Percentiles rank a stretch among this genome's conserved stretches.
Evolutionary conservation across 2,329 filamentous ascomycete species (phyloP).

Genomic region (Ophiostoma piceae): DNA sequence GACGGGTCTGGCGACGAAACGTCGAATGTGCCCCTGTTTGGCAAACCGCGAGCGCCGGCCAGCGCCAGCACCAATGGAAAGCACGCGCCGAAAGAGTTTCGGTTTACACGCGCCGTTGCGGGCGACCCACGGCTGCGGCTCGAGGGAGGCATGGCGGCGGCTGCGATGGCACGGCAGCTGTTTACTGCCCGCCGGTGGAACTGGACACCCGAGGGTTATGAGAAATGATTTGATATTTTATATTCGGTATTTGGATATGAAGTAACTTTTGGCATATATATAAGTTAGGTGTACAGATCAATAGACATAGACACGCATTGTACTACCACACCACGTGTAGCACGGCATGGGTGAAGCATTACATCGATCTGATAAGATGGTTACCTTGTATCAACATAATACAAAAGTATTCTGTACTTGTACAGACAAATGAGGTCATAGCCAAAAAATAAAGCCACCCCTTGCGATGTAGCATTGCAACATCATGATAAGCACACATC

Average conservation of each 20-base stretch:
- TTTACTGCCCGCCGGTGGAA: constrained; percentile 56
- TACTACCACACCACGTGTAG: not conserved
- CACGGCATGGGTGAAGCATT: not conserved
- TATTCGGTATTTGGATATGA: not conserved
- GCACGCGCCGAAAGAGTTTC: constrained; percentile 35
- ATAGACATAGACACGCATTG: not conserved
- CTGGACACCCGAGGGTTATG: constrained; percentile 50
- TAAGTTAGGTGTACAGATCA: not conserved
- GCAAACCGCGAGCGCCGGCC: constrained; percentile 14
- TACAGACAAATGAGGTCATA: too few species aligned
- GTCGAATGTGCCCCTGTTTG: constrained; percentile 17
- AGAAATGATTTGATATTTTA: not conserved
- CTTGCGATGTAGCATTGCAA: not conserved
- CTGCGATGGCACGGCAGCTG: constrained; percentile 47
- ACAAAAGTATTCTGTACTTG: too few species aligned
- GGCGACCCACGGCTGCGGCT: constrained; percentile 47
- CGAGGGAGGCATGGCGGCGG: constrained; percentile 46
- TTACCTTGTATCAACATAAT: too few species aligned
- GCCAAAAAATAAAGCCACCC: not conserved
- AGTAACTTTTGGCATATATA: not conserved
- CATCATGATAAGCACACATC: not conserved
- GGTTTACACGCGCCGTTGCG: constrained; percentile 48
- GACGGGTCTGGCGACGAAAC: not conserved
- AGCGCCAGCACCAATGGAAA: not conserved
- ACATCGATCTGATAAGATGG: not conserved